Evolutionary conservation across 1,139 yeast genomes (phyloP), one percentile per base, ranked within the genome.

Genomic region (Magnusiomyces magnusii): DNA sequence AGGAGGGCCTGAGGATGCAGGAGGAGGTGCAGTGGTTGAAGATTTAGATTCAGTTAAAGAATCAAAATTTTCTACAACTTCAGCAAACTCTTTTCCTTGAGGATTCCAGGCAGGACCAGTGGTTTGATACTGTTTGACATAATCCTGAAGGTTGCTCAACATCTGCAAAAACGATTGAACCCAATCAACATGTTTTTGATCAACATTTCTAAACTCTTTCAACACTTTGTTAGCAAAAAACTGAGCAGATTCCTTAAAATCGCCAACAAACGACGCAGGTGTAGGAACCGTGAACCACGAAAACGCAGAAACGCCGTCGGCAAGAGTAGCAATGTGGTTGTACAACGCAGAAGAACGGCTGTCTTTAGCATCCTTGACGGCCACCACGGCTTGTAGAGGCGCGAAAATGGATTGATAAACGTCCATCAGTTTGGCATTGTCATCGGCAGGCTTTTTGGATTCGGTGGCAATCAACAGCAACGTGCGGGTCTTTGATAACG

Each of bases 221-320:
- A 91, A 75, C 50, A 92, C 86, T 67, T 96, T 81, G 74, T 95
- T 92, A 36, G 96, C 83, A 90, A 97, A 95, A 74, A 92, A 95
- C 70, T 87, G 93, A 47, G 97, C 90, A 50, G 95, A 83, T 68
- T 95, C 99, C 70, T 86, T 88, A 75, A 85, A 87, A 65, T 92
- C 97, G 1, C 87, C 82, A 62, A 95, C 81, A 65, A 80, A 82
- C 0, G 90, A 82, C 21, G 85, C 83, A 0, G 90, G 88, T 15
- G 85, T 82, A 3, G 92, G 84, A 19, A 83, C 80, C 25, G 88
- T 83, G 63, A 92, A 81, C 99, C 99, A 95, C 23, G 96, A 95
- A 62, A 92, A 78, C 2, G 89, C 90, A 3, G 96, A 92, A 7
- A 88, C 83, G 56, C 97, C 97, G 71, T 93, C 98, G 47, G 92